These are phyloP conservation scores for Phlegmacium glaucopus DNA, from an alignment of 768 basidiomycete species.

Conservation along the genomic window DNA sequence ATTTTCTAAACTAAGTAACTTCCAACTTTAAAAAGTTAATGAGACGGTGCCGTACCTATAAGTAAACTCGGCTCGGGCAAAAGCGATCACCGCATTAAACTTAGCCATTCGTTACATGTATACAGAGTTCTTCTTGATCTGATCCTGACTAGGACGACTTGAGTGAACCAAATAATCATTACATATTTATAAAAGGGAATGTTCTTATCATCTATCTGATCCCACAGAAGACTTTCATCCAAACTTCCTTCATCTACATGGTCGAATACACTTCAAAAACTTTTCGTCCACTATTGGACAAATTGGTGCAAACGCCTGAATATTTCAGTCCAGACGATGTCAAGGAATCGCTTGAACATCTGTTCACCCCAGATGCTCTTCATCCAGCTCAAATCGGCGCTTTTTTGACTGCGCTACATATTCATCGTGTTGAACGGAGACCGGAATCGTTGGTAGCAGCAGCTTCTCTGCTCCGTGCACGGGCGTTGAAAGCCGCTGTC, in stretches of 20 bases:
- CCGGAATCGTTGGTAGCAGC: conserved; percentile 79
- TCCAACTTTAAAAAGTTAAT: too few species aligned
- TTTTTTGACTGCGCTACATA: conserved; percentile 83
- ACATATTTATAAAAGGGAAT: conserved; percentile 1
- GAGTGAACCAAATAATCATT: too few species aligned
- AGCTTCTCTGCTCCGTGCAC: conserved; percentile 68
- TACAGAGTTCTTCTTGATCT: too few species aligned
- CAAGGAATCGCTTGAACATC: conserved; percentile 65
- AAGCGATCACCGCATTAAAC: too few species aligned
- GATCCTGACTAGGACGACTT: too few species aligned
- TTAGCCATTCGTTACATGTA: too few species aligned
- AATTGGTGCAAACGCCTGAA: conserved; percentile 77
- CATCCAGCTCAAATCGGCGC: conserved; percentile 81
- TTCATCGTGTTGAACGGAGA: conserved; percentile 72
- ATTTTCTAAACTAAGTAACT: too few species aligned
- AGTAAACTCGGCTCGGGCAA: too few species aligned
- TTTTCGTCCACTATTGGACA: conserved; percentile 77
- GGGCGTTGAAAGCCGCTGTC: conserved; percentile 61
- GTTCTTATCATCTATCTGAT: not conserved
- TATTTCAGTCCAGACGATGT: conserved; percentile 79
- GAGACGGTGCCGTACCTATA: too few species aligned
- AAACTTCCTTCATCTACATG: not conserved
- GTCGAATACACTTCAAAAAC: conserved; percentile 33
- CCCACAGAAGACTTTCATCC: not conserved
- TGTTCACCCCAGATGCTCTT: conserved; percentile 63